phyloP scores from a whole-genome alignment of 2,329 filamentous ascomycete species.

The Seiridium unicorne region DNA sequence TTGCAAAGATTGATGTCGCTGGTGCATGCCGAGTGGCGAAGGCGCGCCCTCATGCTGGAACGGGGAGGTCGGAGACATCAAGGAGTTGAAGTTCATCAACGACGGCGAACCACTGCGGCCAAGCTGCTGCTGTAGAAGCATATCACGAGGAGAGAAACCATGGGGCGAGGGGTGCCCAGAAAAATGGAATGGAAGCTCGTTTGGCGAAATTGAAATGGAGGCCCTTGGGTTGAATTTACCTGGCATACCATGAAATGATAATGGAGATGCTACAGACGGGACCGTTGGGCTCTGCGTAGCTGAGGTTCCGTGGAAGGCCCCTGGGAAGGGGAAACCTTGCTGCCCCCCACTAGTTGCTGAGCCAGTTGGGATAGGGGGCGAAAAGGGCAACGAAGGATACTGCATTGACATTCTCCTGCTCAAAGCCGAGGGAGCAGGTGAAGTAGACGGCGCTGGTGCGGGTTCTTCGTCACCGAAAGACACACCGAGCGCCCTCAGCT shows the following conservation, averaged over 20 bases:
- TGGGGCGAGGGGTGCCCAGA: constrained; percentile 60
- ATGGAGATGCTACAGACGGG: constrained; percentile 68
- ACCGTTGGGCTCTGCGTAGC: constrained; percentile 62
- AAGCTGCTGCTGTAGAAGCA: constrained; percentile 49
- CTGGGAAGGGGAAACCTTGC: constrained; percentile 55
- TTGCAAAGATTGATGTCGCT: constrained; percentile 59
- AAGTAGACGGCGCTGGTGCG: constrained; percentile 57
- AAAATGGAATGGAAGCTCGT: constrained; percentile 67
- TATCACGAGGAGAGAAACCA: constrained; percentile 56
- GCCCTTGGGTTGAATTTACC: constrained; percentile 67
- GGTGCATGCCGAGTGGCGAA: constrained; percentile 44
- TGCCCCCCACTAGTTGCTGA: constrained; percentile 70
- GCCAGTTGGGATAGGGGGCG: constrained; percentile 76
- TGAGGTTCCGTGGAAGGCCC: constrained; percentile 58
- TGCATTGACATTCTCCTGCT: constrained; percentile 71
- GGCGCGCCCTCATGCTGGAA: constrained; percentile 53
- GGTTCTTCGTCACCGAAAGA: constrained; percentile 75
- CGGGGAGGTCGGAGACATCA: constrained; percentile 65
- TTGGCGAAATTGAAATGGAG: constrained; percentile 66
- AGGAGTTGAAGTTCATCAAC: constrained; percentile 48
- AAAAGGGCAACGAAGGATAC: constrained; percentile 76
- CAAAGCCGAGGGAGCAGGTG: constrained; percentile 60
- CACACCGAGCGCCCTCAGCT: constrained; percentile 87
- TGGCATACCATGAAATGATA: constrained; percentile 61
- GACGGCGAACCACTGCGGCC: constrained; percentile 65